Base-by-base conservation (phyloP, 225 moss, liverwort and hornwort genomes). In the Marchantia paleacea region DNA sequence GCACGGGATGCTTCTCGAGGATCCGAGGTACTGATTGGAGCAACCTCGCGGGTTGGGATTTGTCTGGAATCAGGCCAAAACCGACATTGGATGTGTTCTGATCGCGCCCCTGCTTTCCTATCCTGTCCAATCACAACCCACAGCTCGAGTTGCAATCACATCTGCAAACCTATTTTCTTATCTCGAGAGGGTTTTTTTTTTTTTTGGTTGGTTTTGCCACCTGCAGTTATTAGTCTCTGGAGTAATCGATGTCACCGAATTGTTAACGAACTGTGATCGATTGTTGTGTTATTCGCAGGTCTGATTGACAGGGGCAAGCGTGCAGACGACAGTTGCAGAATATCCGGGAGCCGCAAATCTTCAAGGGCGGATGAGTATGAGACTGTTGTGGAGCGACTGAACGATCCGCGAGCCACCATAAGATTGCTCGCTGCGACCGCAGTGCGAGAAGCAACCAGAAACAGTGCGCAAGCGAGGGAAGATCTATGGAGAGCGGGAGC, bases 401-500 rank as follows among this genome's bases (percentile, higher is more conserved):
- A 63, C 53, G 85, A 89, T 69, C 79, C 74, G 28, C 81, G 83
- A 72, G 85, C 86, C 16, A 83, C 81, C 16, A 82, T 89, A 47
- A 78, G 85, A 76, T 70, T 85, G 14, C 73, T 85, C 14, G 86
- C 85, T 76, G 88, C 85, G 67, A 82, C 84, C 4, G 80, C 85
- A 78, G 82, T 89, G 49, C 72, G 88, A 80, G 85, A 85, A 81
- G 86, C 84, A 30, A 86, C 88, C 14, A 77, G 86, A 81, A 84
- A 84, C 26, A 84, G 85, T 62, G 73, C 84, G 24, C 81, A 84
- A 77, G 88, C 88, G 24, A 80, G 88, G 72, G 85, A 89, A 65
- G 84, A 84, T 63, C 64, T 86, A 75, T 84, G 88, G 82, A 80
- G 81, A 75, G 88, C 88, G 31, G 88, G 88, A 53, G 88, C 88